Conservation (phyloP, 1,284 basidiomycete species). For the Moesziomyces antarcticus region DNA sequence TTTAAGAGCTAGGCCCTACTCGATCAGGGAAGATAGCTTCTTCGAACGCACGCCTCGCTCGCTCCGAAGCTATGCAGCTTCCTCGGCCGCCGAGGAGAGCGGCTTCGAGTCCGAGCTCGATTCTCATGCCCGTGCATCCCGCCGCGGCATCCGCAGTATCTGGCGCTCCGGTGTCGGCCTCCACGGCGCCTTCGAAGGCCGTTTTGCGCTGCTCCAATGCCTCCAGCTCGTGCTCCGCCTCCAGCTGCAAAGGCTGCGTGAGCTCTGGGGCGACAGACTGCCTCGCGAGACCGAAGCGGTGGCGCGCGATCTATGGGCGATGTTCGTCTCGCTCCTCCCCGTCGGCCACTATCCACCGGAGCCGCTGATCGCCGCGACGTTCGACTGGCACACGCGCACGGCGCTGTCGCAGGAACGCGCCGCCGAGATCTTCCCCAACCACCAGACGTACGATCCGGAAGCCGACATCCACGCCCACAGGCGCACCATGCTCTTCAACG, state of each 20-base stretch:
- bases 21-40: conserved; percentile 39
- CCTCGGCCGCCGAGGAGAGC: conserved; percentile 30
- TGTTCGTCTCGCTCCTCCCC: conserved; percentile 47
- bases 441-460: conserved; percentile 33
- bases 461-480: conserved; percentile 36
- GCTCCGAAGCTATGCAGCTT: conserved; percentile 27
- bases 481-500: conserved; percentile 33
- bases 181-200: conserved; percentile 34
- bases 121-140: conserved; percentile 19
- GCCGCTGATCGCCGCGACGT: conserved; percentile 46
- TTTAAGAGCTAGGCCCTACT: conserved; percentile 8
- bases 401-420: conserved; percentile 31
- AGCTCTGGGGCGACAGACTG: conserved; percentile 37
- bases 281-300: conserved; percentile 52
- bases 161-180: conserved; percentile 40
- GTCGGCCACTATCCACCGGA: conserved; percentile 43
- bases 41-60: conserved; percentile 23
- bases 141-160: conserved; percentile 26
- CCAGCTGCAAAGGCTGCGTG: conserved; percentile 47
- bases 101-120: conserved; percentile 30
- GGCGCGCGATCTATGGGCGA: conserved; percentile 59
- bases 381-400: conserved; percentile 47
- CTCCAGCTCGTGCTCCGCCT: conserved; percentile 56
- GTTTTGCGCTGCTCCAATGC: conserved; percentile 50
- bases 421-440: conserved; percentile 33